Conservation (phyloP, 495 filamentous ascomycete genomes). For the Jackrogersella multiformis region DNA sequence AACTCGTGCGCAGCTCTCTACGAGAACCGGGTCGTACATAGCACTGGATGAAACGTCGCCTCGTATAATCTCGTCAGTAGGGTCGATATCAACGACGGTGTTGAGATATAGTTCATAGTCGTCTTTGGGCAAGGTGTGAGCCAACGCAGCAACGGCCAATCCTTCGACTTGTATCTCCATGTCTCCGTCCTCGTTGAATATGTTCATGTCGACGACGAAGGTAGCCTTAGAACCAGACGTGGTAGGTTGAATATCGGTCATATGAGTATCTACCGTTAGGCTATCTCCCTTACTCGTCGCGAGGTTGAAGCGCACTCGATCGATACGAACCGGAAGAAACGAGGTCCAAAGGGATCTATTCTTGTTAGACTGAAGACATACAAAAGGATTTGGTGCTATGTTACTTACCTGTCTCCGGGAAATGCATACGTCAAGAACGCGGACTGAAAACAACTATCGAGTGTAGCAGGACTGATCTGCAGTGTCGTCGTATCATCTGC, state of each 20-base stretch:
- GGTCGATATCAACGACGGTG: constrained; percentile 53
- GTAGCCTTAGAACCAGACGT: constrained; percentile 42
- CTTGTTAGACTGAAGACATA: constrained; percentile 4
- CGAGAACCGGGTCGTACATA: constrained; percentile 32
- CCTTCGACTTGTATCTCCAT: constrained; percentile 55
- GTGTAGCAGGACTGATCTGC: constrained; percentile 56
- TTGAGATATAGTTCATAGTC: constrained; percentile 57
- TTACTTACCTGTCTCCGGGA: constrained; percentile 54
- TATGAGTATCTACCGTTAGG: constrained; percentile 50
- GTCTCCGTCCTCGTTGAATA: constrained; percentile 47
- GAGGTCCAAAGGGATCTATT: constrained; percentile 54
- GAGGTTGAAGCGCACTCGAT: constrained; percentile 52
- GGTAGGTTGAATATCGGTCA: constrained; percentile 39
- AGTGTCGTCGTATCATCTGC: constrained; percentile 46
- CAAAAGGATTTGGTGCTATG: background rate
- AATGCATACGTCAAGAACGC: constrained; percentile 55
- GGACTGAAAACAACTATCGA: constrained; percentile 60
- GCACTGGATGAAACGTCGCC: background rate
- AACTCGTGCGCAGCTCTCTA: constrained; percentile 52
- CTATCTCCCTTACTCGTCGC: constrained; percentile 33
- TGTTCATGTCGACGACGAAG: constrained; percentile 49
- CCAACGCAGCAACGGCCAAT: constrained; percentile 50
- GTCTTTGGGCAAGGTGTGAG: constrained; percentile 50
- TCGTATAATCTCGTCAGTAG: constrained; percentile 51
- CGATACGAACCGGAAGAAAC: constrained; percentile 53